A percentile compares a stretch with the other conserved stretches of the same genome.
These are phyloP conservation scores for Hypoxylon perforatum DNA, from an alignment of 495 filamentous ascomycete genomes.

Conservation along the genomic window DNA sequence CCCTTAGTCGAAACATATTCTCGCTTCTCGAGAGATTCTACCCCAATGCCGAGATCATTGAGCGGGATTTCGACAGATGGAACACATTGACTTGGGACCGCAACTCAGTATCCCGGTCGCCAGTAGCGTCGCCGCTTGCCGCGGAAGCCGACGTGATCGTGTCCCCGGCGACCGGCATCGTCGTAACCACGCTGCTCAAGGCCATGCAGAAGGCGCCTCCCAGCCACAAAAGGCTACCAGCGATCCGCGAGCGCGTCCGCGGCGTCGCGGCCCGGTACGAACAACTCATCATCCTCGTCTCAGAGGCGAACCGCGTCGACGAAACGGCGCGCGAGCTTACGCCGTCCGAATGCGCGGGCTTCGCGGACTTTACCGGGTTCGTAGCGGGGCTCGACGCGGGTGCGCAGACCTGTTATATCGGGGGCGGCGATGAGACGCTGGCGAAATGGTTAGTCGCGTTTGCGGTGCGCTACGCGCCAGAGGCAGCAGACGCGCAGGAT, in stretches of 20 bases:
- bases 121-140: conserved; percentile 47
- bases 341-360: conserved; percentile 60
- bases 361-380: conserved; percentile 67
- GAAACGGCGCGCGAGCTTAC: conserved; percentile 52
- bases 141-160: conserved; percentile 82
- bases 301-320: conserved; percentile 57
- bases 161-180: conserved; percentile 74
- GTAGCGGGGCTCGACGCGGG: conserved; percentile 52
- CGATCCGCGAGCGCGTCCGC: conserved; percentile 67
- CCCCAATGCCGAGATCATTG: conserved; percentile 65
- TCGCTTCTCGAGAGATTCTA: conserved; percentile 60
- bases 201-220: conserved; percentile 78
- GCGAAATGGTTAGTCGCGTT: conserved; percentile 66
- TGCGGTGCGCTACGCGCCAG: conserved; percentile 54
- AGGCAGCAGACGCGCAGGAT: conserved; percentile 40
- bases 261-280: conserved; percentile 72
- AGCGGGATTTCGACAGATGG: conserved; percentile 66
- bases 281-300: conserved; percentile 75
- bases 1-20: conserved; percentile 37
- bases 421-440: conserved; percentile 67
- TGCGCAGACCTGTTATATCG: conserved; percentile 63
- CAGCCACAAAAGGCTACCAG: conserved; percentile 61
- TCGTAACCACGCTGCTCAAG: conserved; percentile 77
- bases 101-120: conserved; percentile 45
- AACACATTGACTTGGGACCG: conserved; percentile 47